These are phyloP conservation scores for Cladosporium velox DNA, from an alignment of 2,329 filamentous ascomycete genomes.

Conservation along the genomic window DNA sequence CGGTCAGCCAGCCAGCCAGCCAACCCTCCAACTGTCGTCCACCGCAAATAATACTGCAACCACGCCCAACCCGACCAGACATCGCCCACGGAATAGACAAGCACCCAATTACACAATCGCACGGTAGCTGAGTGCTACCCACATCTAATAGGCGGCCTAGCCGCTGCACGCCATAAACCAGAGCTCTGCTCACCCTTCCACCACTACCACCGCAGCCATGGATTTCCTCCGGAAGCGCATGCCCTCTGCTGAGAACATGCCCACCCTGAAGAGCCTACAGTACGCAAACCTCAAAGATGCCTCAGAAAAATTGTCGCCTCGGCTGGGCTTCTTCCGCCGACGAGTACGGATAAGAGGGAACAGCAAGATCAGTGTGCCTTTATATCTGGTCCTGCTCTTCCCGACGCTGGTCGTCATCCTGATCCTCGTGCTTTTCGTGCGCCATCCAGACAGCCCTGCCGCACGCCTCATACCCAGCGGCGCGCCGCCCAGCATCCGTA, in stretches of 20 bases:
- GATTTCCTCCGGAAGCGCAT: constrained; percentile 46
- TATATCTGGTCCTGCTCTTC: constrained; percentile 90
- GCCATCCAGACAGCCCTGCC: constrained; percentile 80
- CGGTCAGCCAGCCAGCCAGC: not conserved
- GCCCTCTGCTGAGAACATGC: constrained; percentile 46
- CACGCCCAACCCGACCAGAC: not conserved
- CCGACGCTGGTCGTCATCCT: constrained; percentile 87
- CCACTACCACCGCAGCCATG: constrained; percentile 38
- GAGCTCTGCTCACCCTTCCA: constrained; percentile 3
- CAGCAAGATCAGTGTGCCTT: constrained; percentile 86
- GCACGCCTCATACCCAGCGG: constrained; percentile 85
- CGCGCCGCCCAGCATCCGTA: constrained; percentile 80
- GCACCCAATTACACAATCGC: not conserved
- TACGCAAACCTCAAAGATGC: constrained; percentile 40
- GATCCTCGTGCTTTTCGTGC: constrained; percentile 85
- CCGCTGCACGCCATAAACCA: constrained; percentile 13
- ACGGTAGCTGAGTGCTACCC: constrained; percentile 19
- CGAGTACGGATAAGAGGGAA: constrained; percentile 88
- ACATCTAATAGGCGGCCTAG: constrained; percentile 17
- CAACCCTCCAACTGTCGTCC: constrained; percentile 4
- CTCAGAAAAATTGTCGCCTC: constrained; percentile 48
- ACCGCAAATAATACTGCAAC: not conserved
- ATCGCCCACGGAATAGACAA: not conserved
- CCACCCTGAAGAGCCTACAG: constrained; percentile 46
- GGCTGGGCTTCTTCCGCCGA: constrained; percentile 78